Evolutionary conservation across 208 protist species (phyloP).

Genomic region (Crithidia brevicula): DNA sequence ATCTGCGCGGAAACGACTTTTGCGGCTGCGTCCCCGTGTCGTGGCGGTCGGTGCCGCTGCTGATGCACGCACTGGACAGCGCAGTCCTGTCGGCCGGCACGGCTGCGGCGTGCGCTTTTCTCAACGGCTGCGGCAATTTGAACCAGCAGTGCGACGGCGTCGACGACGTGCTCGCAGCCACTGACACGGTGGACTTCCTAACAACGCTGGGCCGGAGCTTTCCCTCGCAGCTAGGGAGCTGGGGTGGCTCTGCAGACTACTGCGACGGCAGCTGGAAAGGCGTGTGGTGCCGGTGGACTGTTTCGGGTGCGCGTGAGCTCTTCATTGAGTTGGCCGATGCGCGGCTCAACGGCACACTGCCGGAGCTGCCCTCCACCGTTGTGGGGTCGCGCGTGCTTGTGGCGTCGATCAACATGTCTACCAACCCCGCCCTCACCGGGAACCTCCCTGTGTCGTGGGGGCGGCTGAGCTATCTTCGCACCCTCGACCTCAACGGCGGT

Average conservation of each 20-base stretch:
- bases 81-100: neutral
- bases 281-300: neutral
- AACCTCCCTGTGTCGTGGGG: constrained; percentile 11
- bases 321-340: neutral
- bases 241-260: neutral
- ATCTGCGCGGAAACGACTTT: constrained; percentile 10
- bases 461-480: constrained; percentile 12
- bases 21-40: constrained; percentile 16
- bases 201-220: neutral
- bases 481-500: constrained; percentile 6
- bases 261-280: constrained; percentile 3
- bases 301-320: neutral
- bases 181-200: neutral
- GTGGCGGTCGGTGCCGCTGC: neutral
- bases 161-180: neutral
- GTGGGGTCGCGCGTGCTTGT: constrained; percentile 5
- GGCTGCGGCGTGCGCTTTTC: neutral
- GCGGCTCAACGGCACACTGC: constrained; percentile 3
- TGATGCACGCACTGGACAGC: constrained; percentile 7
- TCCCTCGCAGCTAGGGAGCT: neutral
- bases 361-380: neutral
- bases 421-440: constrained; percentile 4
- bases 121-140: constrained; percentile 11
- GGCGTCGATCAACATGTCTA: constrained; percentile 7
- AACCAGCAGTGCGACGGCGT: constrained; percentile 5